phyloP scores from a whole-genome alignment of 208 protist species.

The Trypanosomatidae sp. region DNA sequence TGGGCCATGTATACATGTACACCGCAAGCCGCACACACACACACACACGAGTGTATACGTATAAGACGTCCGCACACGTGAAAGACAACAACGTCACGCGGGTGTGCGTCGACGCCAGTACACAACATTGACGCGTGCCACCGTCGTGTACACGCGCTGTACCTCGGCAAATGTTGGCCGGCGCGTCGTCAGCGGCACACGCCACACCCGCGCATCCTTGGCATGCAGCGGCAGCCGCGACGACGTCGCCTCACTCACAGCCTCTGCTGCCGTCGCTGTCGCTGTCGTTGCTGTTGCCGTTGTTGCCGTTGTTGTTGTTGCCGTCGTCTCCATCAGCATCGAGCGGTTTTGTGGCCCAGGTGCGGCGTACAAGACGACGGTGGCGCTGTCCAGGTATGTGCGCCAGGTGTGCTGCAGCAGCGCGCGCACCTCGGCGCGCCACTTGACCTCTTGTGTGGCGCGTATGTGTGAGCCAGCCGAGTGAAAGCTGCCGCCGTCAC shows the following conservation, averaged over 20 bases:
- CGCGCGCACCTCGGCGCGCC: conserved; percentile 56
- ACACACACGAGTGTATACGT: too few species aligned
- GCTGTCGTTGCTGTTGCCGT: conserved; percentile 6
- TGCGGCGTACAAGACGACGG: conserved; percentile 71
- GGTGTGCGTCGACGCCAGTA: too few species aligned
- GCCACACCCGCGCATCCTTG: conserved; percentile 55
- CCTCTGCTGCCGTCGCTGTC: too few species aligned
- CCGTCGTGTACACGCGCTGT: conserved; percentile 41
- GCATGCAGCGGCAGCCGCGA: conserved; percentile 9
- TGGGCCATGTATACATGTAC: too few species aligned
- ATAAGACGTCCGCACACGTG: too few species aligned
- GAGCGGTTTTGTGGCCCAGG: conserved; percentile 77
- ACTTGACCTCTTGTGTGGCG: conserved; percentile 78
- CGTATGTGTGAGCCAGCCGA: conserved; percentile 79
- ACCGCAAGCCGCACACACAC: too few species aligned
- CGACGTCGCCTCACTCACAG: too few species aligned
- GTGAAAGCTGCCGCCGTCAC: conserved; percentile 51
- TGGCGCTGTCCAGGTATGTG: conserved; percentile 43
- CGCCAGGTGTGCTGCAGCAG: conserved; percentile 70
- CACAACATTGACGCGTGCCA: conserved; percentile 28
- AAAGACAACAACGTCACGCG: too few species aligned
- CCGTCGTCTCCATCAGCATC: conserved; percentile 64
- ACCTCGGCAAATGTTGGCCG: conserved; percentile 76
- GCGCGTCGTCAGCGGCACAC: conserved; percentile 75
- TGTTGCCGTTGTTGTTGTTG: too few species aligned